These are phyloP conservation scores for Calonectria ilicicola DNA, from an alignment of 2,329 filamentous ascomycete species.

Conservation along the genomic window DNA sequence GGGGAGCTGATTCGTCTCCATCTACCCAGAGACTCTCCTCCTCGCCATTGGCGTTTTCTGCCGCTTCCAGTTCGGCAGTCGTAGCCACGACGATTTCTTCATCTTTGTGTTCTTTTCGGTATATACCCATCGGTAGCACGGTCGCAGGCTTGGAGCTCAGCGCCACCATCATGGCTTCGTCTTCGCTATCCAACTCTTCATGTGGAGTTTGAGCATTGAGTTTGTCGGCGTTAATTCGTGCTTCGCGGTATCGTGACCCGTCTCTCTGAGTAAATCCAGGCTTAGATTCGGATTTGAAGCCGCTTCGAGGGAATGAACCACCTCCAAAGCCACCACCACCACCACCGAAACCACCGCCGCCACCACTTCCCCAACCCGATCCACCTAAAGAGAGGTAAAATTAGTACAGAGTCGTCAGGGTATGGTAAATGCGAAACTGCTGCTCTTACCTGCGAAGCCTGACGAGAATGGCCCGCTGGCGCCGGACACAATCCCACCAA, in stretches of 20 bases:
- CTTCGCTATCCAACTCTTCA: constrained; percentile 60
- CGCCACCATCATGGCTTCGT: constrained; percentile 55
- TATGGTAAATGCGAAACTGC: neutral
- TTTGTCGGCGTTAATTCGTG: constrained; percentile 68
- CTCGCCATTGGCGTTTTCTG: constrained; percentile 59
- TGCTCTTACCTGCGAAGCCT: constrained; percentile 42
- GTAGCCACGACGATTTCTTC: constrained; percentile 66
- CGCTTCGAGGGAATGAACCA: constrained; percentile 41
- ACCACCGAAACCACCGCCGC: constrained; percentile 45
- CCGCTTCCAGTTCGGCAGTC: constrained; percentile 68
- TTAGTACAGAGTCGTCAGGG: constrained; percentile 16
- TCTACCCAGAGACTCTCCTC: constrained; percentile 62
- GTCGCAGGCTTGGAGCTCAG: constrained; percentile 46
- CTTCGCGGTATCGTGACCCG: constrained; percentile 50
- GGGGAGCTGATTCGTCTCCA: constrained; percentile 45
- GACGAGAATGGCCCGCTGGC: constrained; percentile 56
- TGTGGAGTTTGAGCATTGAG: constrained; percentile 59
- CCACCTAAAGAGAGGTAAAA: constrained; percentile 26
- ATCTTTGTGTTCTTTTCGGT: constrained; percentile 66
- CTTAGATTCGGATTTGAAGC: constrained; percentile 50
- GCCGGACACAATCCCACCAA: constrained; percentile 48
- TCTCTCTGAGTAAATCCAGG: constrained; percentile 53
- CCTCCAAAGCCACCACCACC: constrained; percentile 41
- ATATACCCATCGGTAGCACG: constrained; percentile 67
- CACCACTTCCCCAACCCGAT: constrained; percentile 41